Evolutionary conservation across 257 asterid genomes (phyloP).

Genomic region (Scutellaria baicalensis): DNA sequence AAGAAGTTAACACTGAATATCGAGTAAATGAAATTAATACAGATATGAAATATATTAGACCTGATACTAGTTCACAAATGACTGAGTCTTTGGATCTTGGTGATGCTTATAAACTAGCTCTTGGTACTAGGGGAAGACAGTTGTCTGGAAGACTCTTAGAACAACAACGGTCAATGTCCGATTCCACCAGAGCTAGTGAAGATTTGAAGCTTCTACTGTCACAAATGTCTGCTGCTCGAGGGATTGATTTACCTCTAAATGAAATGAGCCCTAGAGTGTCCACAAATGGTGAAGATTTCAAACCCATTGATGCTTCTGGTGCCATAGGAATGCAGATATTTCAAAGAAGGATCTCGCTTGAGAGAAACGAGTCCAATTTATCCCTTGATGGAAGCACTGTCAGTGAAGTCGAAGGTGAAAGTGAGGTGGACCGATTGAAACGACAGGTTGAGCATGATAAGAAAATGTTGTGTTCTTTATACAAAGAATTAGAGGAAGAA

Average conservation of each 20-base stretch:
- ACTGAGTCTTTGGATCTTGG: constrained; percentile 55
- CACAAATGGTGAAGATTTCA: constrained; percentile 46
- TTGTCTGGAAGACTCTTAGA: constrained; percentile 70
- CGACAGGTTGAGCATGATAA: constrained; percentile 80
- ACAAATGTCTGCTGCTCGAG: constrained; percentile 64
- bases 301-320: constrained; percentile 35
- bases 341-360: constrained; percentile 70
- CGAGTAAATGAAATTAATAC: constrained; percentile 21
- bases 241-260: constrained; percentile 31
- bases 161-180: constrained; percentile 67
- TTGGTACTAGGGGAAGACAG: constrained; percentile 60
- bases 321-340: constrained; percentile 44
- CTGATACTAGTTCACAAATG: constrained; percentile 26
- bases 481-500: constrained; percentile 85
- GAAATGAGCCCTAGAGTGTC: constrained; percentile 63
- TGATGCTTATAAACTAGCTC: constrained; percentile 75
- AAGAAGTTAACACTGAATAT: constrained; percentile 11
- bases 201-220: constrained; percentile 67
- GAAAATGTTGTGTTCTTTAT: constrained; percentile 47
- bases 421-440: constrained; percentile 49
- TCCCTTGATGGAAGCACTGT: constrained; percentile 65
- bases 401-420: constrained; percentile 86
- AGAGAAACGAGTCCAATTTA: constrained; percentile 71
- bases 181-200: constrained; percentile 61
- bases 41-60: constrained; percentile 31